A percentile compares a stretch with the other conserved stretches of the same genome.
Evolutionary conservation across 1,139 yeast species (phyloP).

Genomic region (Suhomyces taliae): DNA sequence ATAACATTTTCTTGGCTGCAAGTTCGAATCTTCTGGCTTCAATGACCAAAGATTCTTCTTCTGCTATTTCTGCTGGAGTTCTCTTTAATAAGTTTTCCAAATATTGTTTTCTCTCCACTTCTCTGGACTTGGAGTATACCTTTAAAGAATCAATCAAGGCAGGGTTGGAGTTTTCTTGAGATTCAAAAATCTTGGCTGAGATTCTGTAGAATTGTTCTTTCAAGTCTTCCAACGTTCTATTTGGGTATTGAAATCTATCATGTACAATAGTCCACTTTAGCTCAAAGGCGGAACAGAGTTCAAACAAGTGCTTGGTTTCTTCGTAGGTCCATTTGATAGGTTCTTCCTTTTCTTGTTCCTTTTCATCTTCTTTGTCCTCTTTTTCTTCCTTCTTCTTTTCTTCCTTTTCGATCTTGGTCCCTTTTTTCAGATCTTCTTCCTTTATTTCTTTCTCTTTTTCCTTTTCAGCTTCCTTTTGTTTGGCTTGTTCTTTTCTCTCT

Average conservation of each 20-base stretch:
- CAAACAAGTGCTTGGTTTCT: conserved; percentile 77
- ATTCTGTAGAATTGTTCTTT: conserved; percentile 74
- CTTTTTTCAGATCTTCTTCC: conserved; percentile 6
- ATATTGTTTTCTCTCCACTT: conserved; percentile 77
- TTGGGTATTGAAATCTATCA: conserved; percentile 62
- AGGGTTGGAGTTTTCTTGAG: conserved; percentile 50
- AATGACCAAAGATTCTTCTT: conserved; percentile 89
- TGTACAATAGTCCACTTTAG: conserved; percentile 83
- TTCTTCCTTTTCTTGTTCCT: conserved; percentile 6
- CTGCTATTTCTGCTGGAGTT: conserved; percentile 96
- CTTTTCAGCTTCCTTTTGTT: conserved; percentile 14
- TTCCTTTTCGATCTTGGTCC: conserved; percentile 2
- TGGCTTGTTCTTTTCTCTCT: conserved; percentile 21
- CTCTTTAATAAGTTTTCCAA: conserved; percentile 73
- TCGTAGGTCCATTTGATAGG: conserved; percentile 62
- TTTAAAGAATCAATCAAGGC: conserved; percentile 49
- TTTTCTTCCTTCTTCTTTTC: conserved; percentile 4
- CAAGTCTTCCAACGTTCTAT: conserved; percentile 67
- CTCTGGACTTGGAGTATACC: conserved; percentile 65
- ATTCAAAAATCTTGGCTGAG: conserved; percentile 38
- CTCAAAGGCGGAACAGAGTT: conserved; percentile 70
- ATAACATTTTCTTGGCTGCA: conserved; percentile 85
- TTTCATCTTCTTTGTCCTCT: conserved; percentile 3
- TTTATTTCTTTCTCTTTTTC: conserved; percentile 11
- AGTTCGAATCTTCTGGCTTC: conserved; percentile 93